Conservation (phyloP, 2,329 filamentous ascomycete genomes). For the Colletotrichum higginsianum region DNA sequence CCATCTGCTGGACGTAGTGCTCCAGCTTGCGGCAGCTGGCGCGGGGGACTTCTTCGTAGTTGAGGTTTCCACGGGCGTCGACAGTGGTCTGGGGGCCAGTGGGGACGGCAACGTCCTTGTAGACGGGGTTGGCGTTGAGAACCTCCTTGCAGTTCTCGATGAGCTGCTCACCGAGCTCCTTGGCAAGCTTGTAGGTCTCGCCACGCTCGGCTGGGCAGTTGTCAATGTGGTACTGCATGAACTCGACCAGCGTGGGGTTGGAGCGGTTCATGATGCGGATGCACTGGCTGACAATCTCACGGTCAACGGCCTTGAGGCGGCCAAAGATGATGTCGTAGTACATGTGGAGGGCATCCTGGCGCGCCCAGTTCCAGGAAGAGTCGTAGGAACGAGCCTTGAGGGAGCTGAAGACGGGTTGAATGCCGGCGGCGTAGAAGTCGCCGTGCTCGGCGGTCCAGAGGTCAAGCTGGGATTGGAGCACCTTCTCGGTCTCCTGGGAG, state of each 20-base stretch:
- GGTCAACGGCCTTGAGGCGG: conserved; percentile 90
- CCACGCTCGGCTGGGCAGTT: conserved; percentile 97
- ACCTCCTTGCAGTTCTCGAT: conserved; percentile 99
- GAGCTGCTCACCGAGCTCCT: conserved; percentile 91
- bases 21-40: conserved; percentile 95
- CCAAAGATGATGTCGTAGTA: conserved; percentile 99
- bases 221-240: conserved; percentile 99
- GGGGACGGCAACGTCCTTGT: conserved; percentile 95
- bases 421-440: conserved; percentile 94
- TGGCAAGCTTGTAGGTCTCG: conserved; percentile 98
- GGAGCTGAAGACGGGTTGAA: conserved; percentile 92
- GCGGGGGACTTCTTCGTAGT: conserved; percentile 89
- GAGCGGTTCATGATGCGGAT: conserved; percentile 99
- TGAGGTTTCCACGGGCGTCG: conserved; percentile 91
- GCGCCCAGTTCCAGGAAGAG: conserved; percentile 99
- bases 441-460: conserved; percentile 96
- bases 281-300: conserved; percentile 98
- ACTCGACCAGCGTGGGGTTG: conserved; percentile 94
- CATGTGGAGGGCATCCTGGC: conserved; percentile 97
- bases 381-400: conserved; percentile 98
- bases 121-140: conserved; percentile 85
- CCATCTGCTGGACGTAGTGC: conserved; percentile 99
- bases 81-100: conserved; percentile 95
- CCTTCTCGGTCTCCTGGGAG: conserved; percentile 86
- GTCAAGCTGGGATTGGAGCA: conserved; percentile 93